Percentiles rank a stretch among this genome's conserved stretches.
phyloP scores from a whole-genome alignment of 441 rosid genomes.

The Melastoma candidum region DNA sequence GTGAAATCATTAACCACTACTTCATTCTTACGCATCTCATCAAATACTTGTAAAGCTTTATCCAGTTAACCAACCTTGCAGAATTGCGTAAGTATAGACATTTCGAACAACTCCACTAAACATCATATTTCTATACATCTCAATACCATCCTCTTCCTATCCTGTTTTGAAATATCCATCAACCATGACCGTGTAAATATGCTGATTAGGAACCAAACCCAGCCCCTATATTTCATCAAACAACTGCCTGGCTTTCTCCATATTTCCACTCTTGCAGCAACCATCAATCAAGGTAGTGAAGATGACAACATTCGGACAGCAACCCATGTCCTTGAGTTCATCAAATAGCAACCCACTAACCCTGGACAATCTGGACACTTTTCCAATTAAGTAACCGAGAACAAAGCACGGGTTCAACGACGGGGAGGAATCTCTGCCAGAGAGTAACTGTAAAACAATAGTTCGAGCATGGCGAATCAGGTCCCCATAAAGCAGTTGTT shows the following conservation, averaged over 20 bases:
- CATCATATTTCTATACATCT: constrained; percentile 58
- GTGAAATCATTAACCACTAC: constrained; percentile 47
- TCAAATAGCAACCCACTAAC: constrained; percentile 22
- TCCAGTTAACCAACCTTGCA: constrained; percentile 35
- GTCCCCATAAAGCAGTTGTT: constrained; percentile 33
- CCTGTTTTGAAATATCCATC: constrained; percentile 58
- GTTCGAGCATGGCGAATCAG: constrained; percentile 33
- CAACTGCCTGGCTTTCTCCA: constrained; percentile 38
- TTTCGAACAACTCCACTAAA: constrained; percentile 42
- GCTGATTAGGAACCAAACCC: constrained; percentile 59
- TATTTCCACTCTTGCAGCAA: constrained; percentile 56
- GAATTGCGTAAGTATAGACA: constrained; percentile 43
- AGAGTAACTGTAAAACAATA: constrained; percentile 35
- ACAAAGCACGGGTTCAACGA: constrained; percentile 36
- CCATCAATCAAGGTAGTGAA: constrained; percentile 78
- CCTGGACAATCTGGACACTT: constrained; percentile 12
- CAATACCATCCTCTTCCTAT: constrained; percentile 39
- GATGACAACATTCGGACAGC: constrained; percentile 48
- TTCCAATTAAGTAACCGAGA: constrained; percentile 29
- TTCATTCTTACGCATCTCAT: constrained; percentile 65
- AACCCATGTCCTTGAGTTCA: constrained; percentile 36
- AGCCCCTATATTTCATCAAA: constrained; percentile 39
- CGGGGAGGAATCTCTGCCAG: constrained; percentile 32
- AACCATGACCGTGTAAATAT: constrained; percentile 66
- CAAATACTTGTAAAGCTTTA: constrained; percentile 44